phyloP scores from a whole-genome alignment of 1,139 yeast species.

The Yamadazyma diospyri region DNA sequence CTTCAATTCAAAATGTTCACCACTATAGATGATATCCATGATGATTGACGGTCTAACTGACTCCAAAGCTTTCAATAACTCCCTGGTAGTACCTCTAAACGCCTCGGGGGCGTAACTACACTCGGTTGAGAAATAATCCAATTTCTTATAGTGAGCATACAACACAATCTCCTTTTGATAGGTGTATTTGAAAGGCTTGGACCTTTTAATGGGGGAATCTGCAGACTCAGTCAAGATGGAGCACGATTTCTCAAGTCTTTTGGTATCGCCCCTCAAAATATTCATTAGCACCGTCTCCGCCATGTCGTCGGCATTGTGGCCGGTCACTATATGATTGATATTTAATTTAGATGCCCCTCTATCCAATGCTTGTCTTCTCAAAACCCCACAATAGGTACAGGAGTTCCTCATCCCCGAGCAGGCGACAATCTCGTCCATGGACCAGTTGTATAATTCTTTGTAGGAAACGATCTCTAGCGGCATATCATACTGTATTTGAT shows the following conservation, averaged over 20 bases:
- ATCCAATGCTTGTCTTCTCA: slow-evolving; percentile 93
- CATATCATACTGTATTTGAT: slow-evolving; percentile 82
- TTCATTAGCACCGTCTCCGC: slow-evolving; percentile 98
- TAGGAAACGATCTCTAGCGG: slow-evolving; percentile 89
- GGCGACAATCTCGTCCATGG: slow-evolving; percentile 96
- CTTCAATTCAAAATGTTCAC: slow-evolving; percentile 76
- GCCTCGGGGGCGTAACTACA: slow-evolving; percentile 99
- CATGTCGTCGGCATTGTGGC: slow-evolving; percentile 99
- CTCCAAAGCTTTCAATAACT: slow-evolving; percentile 83
- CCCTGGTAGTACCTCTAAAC: slow-evolving; percentile 95
- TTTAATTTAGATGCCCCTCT: slow-evolving; percentile 91
- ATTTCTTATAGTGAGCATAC: slow-evolving; percentile 92
- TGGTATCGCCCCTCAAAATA: slow-evolving; percentile 90
- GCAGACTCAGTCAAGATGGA: slow-evolving; percentile 76
- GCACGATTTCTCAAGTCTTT: slow-evolving; percentile 87
- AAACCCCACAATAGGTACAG: slow-evolving; percentile 97
- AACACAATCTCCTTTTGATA: slow-evolving; percentile 97
- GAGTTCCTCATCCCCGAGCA: slow-evolving; percentile 93
- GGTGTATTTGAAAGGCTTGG: slow-evolving; percentile 93
- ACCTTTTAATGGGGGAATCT: slow-evolving; percentile 81
- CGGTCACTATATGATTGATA: slow-evolving; percentile 90
- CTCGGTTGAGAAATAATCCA: slow-evolving; percentile 95
- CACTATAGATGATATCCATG: slow-evolving; percentile 90
- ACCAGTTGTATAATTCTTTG: slow-evolving; percentile 88
- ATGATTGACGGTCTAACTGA: slow-evolving; percentile 90